phyloP scores from a whole-genome alignment of 78 protist genomes.

The Acrasis kona region DNA sequence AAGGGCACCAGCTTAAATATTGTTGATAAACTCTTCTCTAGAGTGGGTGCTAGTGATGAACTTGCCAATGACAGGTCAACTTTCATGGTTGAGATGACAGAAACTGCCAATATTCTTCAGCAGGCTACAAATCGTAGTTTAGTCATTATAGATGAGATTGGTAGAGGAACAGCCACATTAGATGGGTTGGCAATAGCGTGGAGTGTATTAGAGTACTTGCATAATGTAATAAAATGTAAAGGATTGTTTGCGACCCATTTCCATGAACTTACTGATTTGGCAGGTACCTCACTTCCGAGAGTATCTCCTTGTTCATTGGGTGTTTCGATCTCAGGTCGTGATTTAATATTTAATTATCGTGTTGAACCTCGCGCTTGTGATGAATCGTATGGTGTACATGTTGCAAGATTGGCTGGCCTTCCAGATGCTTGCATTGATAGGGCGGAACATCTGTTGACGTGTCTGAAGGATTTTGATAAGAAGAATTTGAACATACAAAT shows the following conservation, averaged over 20 bases:
- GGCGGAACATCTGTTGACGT: conserved; percentile 10
- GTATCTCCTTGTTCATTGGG: neutral
- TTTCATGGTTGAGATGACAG: conserved; percentile 90
- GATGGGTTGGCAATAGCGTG: conserved; percentile 45
- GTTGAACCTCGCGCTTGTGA: conserved; percentile 62
- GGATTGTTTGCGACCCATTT: conserved; percentile 95
- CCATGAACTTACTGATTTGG: conserved; percentile 59
- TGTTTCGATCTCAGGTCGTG: neutral
- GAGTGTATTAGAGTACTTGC: conserved; percentile 49
- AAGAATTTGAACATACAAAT: neutral
- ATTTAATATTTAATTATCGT: conserved; percentile 80
- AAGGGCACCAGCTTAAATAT: conserved; percentile 48
- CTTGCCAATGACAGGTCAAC: conserved; percentile 86
- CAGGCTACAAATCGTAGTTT: neutral
- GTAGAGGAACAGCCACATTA: conserved; percentile 43
- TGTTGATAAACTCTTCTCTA: conserved; percentile 88
- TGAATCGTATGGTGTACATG: conserved; percentile 81
- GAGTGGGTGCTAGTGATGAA: conserved; percentile 79
- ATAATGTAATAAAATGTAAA: conserved; percentile 36
- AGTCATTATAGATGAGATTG: conserved; percentile 63
- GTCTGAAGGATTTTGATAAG: conserved; percentile 1
- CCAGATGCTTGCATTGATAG: neutral
- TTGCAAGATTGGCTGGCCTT: conserved; percentile 85
- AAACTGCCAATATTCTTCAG: conserved; percentile 21
- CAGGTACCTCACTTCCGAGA: conserved; percentile 33